phyloP scores from a whole-genome alignment of 305 asterid genomes.

The Fraxinus floribunda region DNA sequence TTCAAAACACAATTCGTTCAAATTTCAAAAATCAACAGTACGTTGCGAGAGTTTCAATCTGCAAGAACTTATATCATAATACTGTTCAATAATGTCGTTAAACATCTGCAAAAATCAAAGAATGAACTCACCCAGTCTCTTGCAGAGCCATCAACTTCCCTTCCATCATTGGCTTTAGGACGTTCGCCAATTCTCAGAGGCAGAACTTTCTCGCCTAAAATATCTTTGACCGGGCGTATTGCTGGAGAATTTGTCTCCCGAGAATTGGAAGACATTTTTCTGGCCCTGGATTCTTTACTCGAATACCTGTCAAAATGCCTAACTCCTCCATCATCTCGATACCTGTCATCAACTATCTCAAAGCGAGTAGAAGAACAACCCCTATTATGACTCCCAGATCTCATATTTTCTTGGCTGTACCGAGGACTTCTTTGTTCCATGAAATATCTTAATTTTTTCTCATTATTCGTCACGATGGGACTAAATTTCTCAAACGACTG shows the following conservation, averaged over 20 bases:
- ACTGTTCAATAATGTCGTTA: background rate
- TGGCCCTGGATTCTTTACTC: conserved; percentile 34
- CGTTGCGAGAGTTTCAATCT: background rate
- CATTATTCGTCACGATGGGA: conserved; percentile 25
- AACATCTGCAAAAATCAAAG: background rate
- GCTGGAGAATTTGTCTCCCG: conserved; percentile 31
- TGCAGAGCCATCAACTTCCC: conserved; percentile 33
- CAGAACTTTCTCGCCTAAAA: conserved; percentile 42
- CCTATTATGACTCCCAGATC: conserved; percentile 39
- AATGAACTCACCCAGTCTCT: conserved; percentile 41
- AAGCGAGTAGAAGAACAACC: conserved; percentile 44
- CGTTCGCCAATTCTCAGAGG: conserved; percentile 42
- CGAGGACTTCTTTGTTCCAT: conserved; percentile 60
- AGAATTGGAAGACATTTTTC: conserved; percentile 53
- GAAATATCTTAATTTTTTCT: conserved; percentile 38
- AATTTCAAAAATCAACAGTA: background rate
- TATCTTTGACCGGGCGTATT: conserved; percentile 35
- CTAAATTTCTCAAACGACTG: conserved; percentile 37
- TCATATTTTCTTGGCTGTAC: conserved; percentile 33
- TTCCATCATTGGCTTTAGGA: conserved; percentile 33
- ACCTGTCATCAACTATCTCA: conserved; percentile 92
- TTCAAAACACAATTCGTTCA: background rate
- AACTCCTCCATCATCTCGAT: conserved; percentile 64
- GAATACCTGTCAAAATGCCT: conserved; percentile 44
- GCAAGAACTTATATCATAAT: background rate